Evolutionary conservation across 805 yeast genomes (phyloP).

Genomic region (Ogataea paradorogensis): DNA sequence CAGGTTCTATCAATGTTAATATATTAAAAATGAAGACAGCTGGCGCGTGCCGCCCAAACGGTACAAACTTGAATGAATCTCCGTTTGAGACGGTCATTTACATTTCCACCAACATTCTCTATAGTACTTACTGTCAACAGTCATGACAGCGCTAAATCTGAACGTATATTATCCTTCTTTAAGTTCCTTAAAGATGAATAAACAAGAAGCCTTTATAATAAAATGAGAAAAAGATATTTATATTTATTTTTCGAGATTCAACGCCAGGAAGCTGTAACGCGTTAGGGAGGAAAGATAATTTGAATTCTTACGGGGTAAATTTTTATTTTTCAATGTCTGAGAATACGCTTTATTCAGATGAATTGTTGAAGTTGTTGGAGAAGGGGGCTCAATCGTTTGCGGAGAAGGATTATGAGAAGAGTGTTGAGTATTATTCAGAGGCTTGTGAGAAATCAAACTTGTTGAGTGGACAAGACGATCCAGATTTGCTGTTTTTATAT

Average conservation of each 20-base stretch:
- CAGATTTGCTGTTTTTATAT: constrained; percentile 69
- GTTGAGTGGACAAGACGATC: constrained; percentile 59
- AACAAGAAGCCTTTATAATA: constrained; percentile 6
- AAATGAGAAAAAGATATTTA: constrained; percentile 7
- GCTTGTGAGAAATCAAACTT: constrained; percentile 61
- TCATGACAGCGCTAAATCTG: constrained; percentile 13
- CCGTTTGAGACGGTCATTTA: neutral
- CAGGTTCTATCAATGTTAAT: constrained; percentile 11
- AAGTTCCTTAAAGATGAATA: neutral
- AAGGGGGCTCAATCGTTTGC: constrained; percentile 67
- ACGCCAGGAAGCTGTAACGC: constrained; percentile 7
- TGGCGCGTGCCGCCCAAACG: constrained; percentile 13
- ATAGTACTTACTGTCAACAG: constrained; percentile 24
- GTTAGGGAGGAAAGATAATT: constrained; percentile 1
- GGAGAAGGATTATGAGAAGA: constrained; percentile 60
- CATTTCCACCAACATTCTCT: neutral
- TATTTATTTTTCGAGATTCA: constrained; percentile 11
- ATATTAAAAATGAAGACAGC: constrained; percentile 5
- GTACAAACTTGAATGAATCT: neutral
- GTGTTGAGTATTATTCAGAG: constrained; percentile 66
- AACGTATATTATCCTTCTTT: neutral
- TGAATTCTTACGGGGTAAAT: neutral
- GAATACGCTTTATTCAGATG: constrained; percentile 33
- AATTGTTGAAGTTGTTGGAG: constrained; percentile 47
- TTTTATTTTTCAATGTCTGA: constrained; percentile 4